These are phyloP conservation scores for Helianthus tuberosus DNA, from an alignment of 129 eudicot species.

Conservation along the genomic window DNA sequence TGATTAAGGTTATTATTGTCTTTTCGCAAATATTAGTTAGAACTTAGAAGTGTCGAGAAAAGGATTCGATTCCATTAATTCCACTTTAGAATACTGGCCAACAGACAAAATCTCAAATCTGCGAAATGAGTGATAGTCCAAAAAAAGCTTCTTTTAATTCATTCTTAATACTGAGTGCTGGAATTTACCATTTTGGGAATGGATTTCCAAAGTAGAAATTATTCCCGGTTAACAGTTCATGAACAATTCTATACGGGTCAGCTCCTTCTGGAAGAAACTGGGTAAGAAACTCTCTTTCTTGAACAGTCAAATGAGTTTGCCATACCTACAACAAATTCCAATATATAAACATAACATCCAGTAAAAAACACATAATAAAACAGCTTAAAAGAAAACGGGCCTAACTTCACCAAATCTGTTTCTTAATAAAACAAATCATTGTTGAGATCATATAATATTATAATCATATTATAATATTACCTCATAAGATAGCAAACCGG, in stretches of 20 bases:
- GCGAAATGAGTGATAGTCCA: background rate
- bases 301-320: conserved; percentile 67
- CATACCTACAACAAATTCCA: conserved; percentile 61
- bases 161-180: conserved; percentile 9
- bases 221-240: conserved; percentile 68
- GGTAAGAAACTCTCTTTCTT: conserved; percentile 64
- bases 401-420: background rate
- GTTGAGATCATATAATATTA: background rate
- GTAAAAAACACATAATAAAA: no score
- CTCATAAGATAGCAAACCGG: conserved; percentile 72
- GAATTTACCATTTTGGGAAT: conserved; percentile 65
- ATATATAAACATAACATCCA: conserved; percentile 12
- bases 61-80: background rate
- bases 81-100: background rate
- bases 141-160: conserved; percentile 9
- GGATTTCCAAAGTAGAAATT: conserved; percentile 86
- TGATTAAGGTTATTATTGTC: conserved; percentile 1
- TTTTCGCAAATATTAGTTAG: background rate
- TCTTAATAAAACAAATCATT: background rate
- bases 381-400: background rate
- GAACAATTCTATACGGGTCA: conserved; percentile 56
- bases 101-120: background rate
- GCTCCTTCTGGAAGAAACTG: conserved; percentile 75
- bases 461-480: conserved; percentile 34
- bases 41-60: background rate